Conservation (phyloP, 371 early-diverging fungal genomes). For the Mucor indicus region DNA sequence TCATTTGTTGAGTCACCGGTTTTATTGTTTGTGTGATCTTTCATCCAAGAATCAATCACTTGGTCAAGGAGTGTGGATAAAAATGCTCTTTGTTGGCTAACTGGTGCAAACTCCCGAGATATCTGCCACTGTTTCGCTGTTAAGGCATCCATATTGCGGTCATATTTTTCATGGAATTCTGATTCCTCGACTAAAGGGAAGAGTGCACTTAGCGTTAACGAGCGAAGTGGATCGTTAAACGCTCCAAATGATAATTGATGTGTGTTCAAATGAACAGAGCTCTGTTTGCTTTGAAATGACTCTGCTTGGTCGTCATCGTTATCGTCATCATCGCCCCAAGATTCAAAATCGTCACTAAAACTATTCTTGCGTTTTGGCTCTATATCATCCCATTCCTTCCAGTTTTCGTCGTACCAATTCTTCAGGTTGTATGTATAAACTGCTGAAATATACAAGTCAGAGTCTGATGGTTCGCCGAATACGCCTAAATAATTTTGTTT, state of each 20-base stretch:
- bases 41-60: constrained; percentile 59
- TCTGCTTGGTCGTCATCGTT: background rate
- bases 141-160: constrained; percentile 59
- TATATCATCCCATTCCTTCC: constrained; percentile 43
- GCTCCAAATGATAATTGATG: constrained; percentile 63
- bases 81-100: constrained; percentile 53
- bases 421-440: constrained; percentile 54
- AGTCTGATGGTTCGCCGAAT: background rate
- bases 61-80: constrained; percentile 59
- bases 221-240: constrained; percentile 67
- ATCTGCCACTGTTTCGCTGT: constrained; percentile 63
- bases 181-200: constrained; percentile 58
- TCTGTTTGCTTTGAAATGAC: background rate
- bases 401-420: constrained; percentile 59
- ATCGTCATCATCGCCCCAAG: constrained; percentile 18
- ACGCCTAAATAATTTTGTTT: background rate
- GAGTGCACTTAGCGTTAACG: constrained; percentile 56
- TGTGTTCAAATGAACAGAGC: constrained; percentile 13
- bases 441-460: constrained; percentile 28
- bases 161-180: constrained; percentile 42
- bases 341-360: constrained; percentile 28
- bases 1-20: constrained; percentile 8
- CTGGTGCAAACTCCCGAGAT: constrained; percentile 52
- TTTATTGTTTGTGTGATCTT: constrained; percentile 40
- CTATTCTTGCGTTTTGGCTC: constrained; percentile 7